Conservation (phyloP, 2,329 filamentous ascomycete genomes). For the Teratosphaeria pseudoeucalypti region DNA sequence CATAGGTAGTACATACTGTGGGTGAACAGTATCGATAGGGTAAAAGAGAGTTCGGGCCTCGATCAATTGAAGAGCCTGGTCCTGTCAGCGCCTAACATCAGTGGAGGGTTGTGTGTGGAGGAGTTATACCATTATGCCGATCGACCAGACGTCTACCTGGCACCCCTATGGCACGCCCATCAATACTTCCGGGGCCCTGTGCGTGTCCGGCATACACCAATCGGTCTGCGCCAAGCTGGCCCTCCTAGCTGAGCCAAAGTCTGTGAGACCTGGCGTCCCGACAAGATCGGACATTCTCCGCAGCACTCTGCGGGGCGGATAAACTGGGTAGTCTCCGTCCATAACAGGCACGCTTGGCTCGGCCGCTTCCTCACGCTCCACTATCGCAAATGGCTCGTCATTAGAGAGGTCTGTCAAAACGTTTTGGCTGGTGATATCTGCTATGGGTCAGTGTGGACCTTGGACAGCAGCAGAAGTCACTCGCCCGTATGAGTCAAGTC, state of each 20-base stretch:
- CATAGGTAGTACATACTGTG: neutral
- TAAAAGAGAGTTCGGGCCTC: neutral
- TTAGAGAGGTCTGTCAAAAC: neutral
- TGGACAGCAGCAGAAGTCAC: neutral
- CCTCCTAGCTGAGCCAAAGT: neutral
- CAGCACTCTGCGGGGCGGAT: neutral
- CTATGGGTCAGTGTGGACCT: neutral
- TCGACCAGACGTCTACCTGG: neutral
- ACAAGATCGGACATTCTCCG: neutral
- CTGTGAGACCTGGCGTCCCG: neutral
- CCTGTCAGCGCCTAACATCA: neutral
- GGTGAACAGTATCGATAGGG: neutral
- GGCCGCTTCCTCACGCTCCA: neutral
- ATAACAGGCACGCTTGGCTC: neutral
- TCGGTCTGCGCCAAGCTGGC: neutral
- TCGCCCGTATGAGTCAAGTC: neutral
- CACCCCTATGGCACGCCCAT: neutral
- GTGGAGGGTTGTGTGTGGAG: neutral
- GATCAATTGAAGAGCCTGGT: neutral
- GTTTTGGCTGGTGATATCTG: neutral
- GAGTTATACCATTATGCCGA: neutral
- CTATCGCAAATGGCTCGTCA: neutral
- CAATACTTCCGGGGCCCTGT: neutral
- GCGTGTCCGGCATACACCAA: neutral
- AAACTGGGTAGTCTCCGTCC: neutral